These are phyloP conservation scores for Phaseolus lunatus DNA, from an alignment of 306 rosid species.

Conservation along the genomic window DNA sequence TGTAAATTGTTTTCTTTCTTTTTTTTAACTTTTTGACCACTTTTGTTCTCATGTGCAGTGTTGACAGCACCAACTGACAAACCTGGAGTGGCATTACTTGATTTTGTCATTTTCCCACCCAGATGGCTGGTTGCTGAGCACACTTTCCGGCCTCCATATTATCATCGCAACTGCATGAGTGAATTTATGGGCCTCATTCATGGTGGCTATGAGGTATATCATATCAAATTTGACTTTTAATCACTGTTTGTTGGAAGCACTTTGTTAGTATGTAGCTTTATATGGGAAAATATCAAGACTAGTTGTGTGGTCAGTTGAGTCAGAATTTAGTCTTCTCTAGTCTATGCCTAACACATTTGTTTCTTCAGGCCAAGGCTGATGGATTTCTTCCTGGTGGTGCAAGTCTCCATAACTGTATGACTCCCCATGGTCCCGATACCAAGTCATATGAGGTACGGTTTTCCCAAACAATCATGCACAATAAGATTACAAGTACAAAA, in stretches of 20 bases:
- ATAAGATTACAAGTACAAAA: background rate
- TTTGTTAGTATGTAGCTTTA: background rate
- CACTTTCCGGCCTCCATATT: constrained; percentile 97
- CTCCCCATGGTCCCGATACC: constrained; percentile 99
- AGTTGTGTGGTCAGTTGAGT: constrained; percentile 17
- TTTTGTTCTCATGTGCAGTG: constrained; percentile 55
- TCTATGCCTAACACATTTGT: constrained; percentile 16
- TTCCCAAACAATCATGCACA: constrained; percentile 22
- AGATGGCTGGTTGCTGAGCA: constrained; percentile 98
- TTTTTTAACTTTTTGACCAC: background rate
- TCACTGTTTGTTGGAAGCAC: background rate
- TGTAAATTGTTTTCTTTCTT: background rate
- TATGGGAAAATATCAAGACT: background rate
- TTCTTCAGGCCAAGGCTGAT: constrained; percentile 84
- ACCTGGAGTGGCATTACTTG: constrained; percentile 93
- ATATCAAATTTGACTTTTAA: constrained; percentile 3
- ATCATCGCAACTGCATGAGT: constrained; percentile 98
- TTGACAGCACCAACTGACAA: constrained; percentile 93
- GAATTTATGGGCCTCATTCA: constrained; percentile 96
- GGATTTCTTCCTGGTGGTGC: constrained; percentile 94
- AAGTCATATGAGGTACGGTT: constrained; percentile 82
- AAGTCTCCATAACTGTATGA: constrained; percentile 96
- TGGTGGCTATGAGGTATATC: constrained; percentile 88
- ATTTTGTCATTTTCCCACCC: constrained; percentile 92
- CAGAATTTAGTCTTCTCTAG: constrained; percentile 17